Conservation (phyloP, 2,329 filamentous ascomycete species). For the Ophiostoma montium region DNA sequence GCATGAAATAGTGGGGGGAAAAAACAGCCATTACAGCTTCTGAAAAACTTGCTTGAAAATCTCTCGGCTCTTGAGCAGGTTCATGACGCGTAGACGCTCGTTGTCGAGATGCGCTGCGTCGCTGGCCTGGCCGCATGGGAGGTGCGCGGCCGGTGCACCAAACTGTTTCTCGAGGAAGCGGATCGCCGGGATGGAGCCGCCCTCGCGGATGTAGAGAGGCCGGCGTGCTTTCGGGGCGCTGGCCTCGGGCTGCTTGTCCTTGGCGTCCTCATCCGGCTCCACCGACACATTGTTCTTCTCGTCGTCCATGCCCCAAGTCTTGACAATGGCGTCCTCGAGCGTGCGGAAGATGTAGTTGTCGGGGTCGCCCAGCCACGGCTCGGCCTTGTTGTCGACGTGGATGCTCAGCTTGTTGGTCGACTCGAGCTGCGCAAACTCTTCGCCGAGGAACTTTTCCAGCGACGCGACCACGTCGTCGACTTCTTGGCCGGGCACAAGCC, state of each 20-base stretch:
- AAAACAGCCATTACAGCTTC: constrained; percentile 31
- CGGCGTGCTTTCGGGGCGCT: constrained; percentile 30
- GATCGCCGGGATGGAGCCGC: constrained; percentile 88
- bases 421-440: constrained; percentile 58
- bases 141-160: constrained; percentile 72
- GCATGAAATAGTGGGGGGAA: neutral
- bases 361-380: constrained; percentile 91
- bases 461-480: constrained; percentile 59
- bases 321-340: constrained; percentile 69
- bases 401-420: constrained; percentile 72
- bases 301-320: constrained; percentile 57
- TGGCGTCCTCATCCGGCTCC: neutral
- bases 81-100: constrained; percentile 75
- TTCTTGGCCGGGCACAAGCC: constrained; percentile 87
- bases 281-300: neutral
- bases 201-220: constrained; percentile 88
- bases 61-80: constrained; percentile 79
- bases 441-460: constrained; percentile 52
- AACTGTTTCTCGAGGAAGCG: constrained; percentile 93
- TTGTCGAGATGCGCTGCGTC: constrained; percentile 92
- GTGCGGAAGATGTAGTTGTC: constrained; percentile 83
- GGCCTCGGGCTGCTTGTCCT: neutral
- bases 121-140: constrained; percentile 89
- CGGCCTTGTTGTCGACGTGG: constrained; percentile 81
- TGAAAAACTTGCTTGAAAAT: constrained; percentile 81